phyloP scores from a whole-genome alignment of 768 basidiomycete species.

The Lactarius psammicola region DNA sequence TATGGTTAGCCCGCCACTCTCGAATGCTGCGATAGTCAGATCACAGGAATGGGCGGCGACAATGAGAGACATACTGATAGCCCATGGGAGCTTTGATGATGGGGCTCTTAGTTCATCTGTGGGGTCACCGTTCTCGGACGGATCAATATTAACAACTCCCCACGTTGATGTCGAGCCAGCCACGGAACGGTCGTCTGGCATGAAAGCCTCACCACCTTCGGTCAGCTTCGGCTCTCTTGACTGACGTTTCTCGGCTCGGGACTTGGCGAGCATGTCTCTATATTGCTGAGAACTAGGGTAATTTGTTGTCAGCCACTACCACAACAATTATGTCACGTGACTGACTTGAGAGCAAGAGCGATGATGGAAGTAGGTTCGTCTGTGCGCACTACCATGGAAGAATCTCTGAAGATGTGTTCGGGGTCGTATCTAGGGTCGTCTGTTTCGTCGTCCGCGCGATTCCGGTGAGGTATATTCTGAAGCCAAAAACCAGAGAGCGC shows the following conservation, averaged over 20 bases:
- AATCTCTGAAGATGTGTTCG: conserved; percentile 93
- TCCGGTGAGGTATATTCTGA: conserved; percentile 48
- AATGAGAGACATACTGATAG: conserved; percentile 58
- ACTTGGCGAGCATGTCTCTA: conserved; percentile 73
- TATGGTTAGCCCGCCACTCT: conserved; percentile 85
- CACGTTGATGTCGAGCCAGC: conserved; percentile 86
- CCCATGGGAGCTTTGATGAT: conserved; percentile 79
- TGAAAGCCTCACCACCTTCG: conserved; percentile 80
- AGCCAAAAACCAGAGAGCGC: conserved; percentile 84
- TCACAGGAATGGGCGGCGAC: conserved; percentile 5
- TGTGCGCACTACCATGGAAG: conserved; percentile 90
- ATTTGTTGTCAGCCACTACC: background rate
- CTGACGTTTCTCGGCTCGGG: conserved; percentile 73
- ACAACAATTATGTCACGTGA: conserved; percentile 12
- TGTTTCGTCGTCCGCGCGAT: conserved; percentile 55
- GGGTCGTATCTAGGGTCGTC: conserved; percentile 74
- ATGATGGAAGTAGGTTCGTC: conserved; percentile 99
- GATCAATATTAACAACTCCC: conserved; percentile 87
- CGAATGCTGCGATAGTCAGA: conserved; percentile 59
- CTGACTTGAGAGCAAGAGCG: conserved; percentile 86
- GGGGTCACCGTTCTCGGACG: conserved; percentile 60
- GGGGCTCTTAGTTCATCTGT: conserved; percentile 74
- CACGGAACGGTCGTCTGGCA: conserved; percentile 85
- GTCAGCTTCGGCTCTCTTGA: conserved; percentile 52
- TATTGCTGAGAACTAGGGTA: conserved; percentile 70